A percentile compares a stretch with the other conserved stretches of the same genome.
These are phyloP conservation scores for Wakefieldia striispora DNA, from an alignment of 768 basidiomycete species.

Conservation along the genomic window DNA sequence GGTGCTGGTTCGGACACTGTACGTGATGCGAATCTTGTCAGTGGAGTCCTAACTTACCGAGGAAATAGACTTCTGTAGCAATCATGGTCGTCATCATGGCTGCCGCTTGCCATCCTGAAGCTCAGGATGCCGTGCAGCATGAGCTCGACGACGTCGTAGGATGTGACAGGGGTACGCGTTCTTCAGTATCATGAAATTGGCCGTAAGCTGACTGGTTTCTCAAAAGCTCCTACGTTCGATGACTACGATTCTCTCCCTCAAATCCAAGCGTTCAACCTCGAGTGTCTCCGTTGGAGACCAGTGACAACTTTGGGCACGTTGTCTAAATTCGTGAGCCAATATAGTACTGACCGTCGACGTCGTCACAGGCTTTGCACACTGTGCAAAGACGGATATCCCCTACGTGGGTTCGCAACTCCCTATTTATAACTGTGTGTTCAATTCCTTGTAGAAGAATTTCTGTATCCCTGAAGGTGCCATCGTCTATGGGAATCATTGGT, in stretches of 20 bases:
- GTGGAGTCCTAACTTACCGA: too few species aligned
- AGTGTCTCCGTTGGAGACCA: slow-evolving; percentile 43
- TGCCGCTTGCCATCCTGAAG: slow-evolving; percentile 53
- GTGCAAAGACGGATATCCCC: slow-evolving; percentile 59
- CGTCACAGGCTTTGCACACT: slow-evolving; percentile 55
- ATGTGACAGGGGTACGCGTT: slow-evolving; percentile 30
- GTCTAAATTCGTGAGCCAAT: not conserved
- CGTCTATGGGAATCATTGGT: slow-evolving; percentile 39
- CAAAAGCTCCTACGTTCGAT: slow-evolving; percentile 39
- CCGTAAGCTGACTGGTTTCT: not conserved
- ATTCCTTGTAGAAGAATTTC: slow-evolving; percentile 27
- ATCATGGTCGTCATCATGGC: slow-evolving; percentile 59
- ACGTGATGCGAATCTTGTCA: slow-evolving; percentile 4
- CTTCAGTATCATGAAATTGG: not conserved
- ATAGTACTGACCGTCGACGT: not conserved
- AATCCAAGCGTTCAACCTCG: slow-evolving; percentile 40
- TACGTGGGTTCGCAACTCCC: slow-evolving; percentile 42
- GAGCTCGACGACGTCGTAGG: slow-evolving; percentile 56
- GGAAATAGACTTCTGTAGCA: slow-evolving; percentile 47
- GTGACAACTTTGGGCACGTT: slow-evolving; percentile 32
- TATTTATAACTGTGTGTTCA: not conserved
- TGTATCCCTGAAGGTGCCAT: slow-evolving; percentile 37
- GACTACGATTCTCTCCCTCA: slow-evolving; percentile 38
- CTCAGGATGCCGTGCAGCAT: slow-evolving; percentile 49
- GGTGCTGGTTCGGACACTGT: slow-evolving; percentile 66